Percentiles rank a stretch among this genome's conserved stretches.
Conservation (phyloP, 306 rosid genomes). For the Malus orientalis region DNA sequence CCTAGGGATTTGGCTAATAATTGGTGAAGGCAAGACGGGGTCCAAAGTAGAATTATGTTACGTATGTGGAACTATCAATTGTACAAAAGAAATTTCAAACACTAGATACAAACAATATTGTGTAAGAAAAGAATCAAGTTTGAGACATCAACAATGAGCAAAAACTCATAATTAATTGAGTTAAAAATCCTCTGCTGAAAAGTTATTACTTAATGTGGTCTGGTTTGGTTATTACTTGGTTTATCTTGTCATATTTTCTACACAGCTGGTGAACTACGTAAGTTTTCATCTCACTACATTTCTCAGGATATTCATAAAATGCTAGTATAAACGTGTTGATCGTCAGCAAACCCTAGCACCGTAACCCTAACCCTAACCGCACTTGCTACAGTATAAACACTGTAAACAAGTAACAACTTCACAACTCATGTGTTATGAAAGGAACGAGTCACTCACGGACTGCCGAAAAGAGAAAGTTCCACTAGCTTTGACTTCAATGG, state of each 20-base stretch:
- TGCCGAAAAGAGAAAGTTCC: neutral
- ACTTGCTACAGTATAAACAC: neutral
- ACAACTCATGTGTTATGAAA: neutral
- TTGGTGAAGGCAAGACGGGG: too few relatives aligned
- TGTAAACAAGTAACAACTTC: neutral
- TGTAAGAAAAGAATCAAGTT: neutral
- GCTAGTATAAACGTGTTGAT: too few relatives aligned
- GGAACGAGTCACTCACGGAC: neutral
- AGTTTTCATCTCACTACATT: too few relatives aligned
- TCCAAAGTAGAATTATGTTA: too few relatives aligned
- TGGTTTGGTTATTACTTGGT: neutral
- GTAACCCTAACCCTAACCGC: neutral
- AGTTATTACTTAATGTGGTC: neutral
- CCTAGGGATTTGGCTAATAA: too few relatives aligned
- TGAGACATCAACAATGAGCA: neutral
- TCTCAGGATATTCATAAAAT: too few relatives aligned
- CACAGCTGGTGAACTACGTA: neutral
- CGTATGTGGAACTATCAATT: too few relatives aligned
- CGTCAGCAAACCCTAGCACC: too few relatives aligned
- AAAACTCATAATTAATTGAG: neutral
- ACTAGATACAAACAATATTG: too few relatives aligned
- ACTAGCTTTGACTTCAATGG: neutral
- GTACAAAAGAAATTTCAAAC: too few relatives aligned
- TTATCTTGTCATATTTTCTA: neutral
- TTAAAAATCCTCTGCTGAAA: neutral